Base-by-base conservation (phyloP, 148 eudicot genomes). In the Rhododendron ferrugineum region DNA sequence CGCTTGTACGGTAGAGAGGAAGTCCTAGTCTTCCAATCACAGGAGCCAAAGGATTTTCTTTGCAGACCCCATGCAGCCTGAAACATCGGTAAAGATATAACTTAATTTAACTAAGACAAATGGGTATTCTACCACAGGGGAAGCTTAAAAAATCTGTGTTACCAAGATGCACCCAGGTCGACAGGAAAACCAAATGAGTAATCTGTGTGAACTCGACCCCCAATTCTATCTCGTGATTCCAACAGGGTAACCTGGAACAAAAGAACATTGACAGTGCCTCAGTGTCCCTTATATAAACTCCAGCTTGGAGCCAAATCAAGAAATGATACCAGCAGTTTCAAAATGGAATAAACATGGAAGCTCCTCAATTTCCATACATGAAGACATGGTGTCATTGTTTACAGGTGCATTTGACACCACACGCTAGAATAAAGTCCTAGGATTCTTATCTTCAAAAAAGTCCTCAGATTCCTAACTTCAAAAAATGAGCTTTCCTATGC, bases 141-240 rank as follows among this genome's bases (percentile, higher is more conserved):
- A 49, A 82, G 46, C 16, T 66, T 9, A 23, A 49, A 44, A 81
- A 34, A 26, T 22, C 56, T 30, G 20, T 82, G 87, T 87, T 89
- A 97, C 99, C 99, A 97, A 89, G 99, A 97, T 81, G 99, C 99
- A 88, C 99, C 99, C 85, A 95, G 88, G 85, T 97, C 99, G 84
- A 97, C 88, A 46, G 99, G 99, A 86, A 95, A 97, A 82, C 99
- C 98, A 90, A 97, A 97, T 70, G 99, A 88, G 85, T 95, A 97
- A 73, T 97, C 95, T 60, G 99, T 97, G 88, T 95, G 96, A 82
- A 95, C 94, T 42, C 99, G 95, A 60, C 99, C 99, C 58, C 98
- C 99, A 89, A 97, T 91, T 89, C 99, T 94, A 85, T 94, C 94
- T 37, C 99, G 95, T 16, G 99, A 95, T 87, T 97, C 99, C 88